Conservation (phyloP, 1,139 yeast species). For the Scheffersomyces parashehatae region DNA sequence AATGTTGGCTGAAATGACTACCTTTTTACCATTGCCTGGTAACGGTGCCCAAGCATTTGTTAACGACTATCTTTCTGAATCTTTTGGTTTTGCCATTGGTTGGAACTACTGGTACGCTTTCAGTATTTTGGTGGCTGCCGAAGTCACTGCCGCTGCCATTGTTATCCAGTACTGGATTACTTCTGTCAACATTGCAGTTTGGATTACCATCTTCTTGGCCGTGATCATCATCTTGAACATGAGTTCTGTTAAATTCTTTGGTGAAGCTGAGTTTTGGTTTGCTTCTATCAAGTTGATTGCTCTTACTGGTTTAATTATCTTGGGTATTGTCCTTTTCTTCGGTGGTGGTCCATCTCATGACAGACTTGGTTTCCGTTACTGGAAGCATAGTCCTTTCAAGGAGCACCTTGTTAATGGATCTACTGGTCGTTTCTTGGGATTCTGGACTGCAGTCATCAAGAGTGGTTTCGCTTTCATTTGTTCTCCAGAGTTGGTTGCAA, state of each 20-base stretch:
- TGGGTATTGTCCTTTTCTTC: constrained; percentile 41
- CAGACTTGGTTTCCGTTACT: constrained; percentile 54
- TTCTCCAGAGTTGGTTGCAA: constrained; percentile 41
- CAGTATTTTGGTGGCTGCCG: constrained; percentile 50
- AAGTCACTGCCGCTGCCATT: constrained; percentile 54
- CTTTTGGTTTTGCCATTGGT: constrained; percentile 50
- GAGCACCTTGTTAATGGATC: constrained; percentile 44
- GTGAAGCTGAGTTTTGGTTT: constrained; percentile 68
- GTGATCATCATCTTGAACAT: constrained; percentile 40
- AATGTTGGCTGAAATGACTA: constrained; percentile 62
- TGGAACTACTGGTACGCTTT: constrained; percentile 52
- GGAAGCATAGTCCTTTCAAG: constrained; percentile 59
- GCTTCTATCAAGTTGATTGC: constrained; percentile 51
- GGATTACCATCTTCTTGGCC: constrained; percentile 53
- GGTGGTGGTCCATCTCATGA: constrained; percentile 37
- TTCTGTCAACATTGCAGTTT: constrained; percentile 49
- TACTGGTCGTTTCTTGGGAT: constrained; percentile 54
- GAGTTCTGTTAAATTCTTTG: constrained; percentile 52
- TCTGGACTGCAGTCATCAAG: constrained; percentile 43
- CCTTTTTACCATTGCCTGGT: constrained; percentile 54
- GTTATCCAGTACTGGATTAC: constrained; percentile 60
- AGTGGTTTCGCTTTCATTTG: constrained; percentile 44
- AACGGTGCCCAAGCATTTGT: constrained; percentile 42
- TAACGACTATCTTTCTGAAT: constrained; percentile 34
- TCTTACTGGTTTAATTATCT: constrained; percentile 38